Evolutionary conservation across 768 basidiomycete genomes (phyloP).

Genomic region (Stropharia rugosoannulata): DNA sequence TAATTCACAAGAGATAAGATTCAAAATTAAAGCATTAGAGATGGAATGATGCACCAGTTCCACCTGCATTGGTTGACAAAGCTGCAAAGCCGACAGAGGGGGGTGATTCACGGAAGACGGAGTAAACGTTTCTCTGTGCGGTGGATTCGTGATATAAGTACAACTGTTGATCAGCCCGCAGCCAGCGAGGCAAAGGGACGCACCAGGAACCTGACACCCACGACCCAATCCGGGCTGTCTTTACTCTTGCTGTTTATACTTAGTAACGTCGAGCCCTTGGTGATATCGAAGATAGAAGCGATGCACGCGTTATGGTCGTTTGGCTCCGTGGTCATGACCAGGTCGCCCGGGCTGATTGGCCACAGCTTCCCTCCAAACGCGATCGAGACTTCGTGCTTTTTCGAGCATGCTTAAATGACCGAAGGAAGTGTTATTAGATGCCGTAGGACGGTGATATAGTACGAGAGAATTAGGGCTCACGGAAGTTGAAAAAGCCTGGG

Average conservation of each 20-base stretch:
- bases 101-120: conserved; percentile 43
- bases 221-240: conserved; percentile 54
- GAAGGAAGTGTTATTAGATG: not conserved
- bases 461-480: conserved; percentile 37
- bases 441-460: not conserved
- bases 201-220: conserved; percentile 78
- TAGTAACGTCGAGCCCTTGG: conserved; percentile 35
- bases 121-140: conserved; percentile 54
- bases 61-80: conserved; percentile 43
- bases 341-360: conserved; percentile 72
- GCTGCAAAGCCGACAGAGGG: conserved; percentile 53
- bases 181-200: conserved; percentile 18
- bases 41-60: conserved; percentile 30
- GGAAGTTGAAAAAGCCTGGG: conserved; percentile 80
- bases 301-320: conserved; percentile 39
- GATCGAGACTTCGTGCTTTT: conserved; percentile 53
- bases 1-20: too few relatives aligned
- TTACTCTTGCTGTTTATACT: not conserved
- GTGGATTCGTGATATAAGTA: not conserved
- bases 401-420: conserved; percentile 62
- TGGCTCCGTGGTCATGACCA: conserved; percentile 67
- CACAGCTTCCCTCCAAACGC: conserved; percentile 81
- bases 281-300: conserved; percentile 73
- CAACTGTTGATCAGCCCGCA: conserved; percentile 27
- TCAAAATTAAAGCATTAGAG: too few relatives aligned